A percentile compares a stretch with the other conserved stretches of the same genome.
These are phyloP conservation scores for Populus hybrid DNA, from an alignment of 441 rosid genomes.

Conservation along the genomic window DNA sequence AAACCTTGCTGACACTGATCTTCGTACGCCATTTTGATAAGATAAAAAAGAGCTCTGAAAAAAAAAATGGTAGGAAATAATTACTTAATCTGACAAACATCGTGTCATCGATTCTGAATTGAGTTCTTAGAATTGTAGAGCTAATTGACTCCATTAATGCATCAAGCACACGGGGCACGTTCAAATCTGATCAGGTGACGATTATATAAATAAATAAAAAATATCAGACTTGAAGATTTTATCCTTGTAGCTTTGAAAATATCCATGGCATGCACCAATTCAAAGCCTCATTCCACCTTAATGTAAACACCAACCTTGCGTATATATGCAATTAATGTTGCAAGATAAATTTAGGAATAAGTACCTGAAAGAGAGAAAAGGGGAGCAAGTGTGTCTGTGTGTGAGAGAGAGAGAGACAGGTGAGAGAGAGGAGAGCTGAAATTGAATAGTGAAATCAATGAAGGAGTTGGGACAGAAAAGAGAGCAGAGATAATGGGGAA, in stretches of 20 bases:
- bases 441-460: neutral
- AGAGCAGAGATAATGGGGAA: neutral
- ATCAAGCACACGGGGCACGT: neutral
- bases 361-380: neutral
- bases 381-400: neutral
- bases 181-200: neutral
- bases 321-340: neutral
- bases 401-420: neutral
- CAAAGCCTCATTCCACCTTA: neutral
- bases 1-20: slow-evolving; percentile 28
- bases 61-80: neutral
- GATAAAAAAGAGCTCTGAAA: neutral
- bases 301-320: neutral
- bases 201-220: too few species aligned
- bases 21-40: slow-evolving; percentile 41
- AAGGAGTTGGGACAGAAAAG: neutral
- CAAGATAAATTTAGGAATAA: neutral
- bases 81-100: neutral
- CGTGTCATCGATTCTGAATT: neutral
- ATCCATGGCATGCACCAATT: too few species aligned
- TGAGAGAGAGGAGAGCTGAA: neutral
- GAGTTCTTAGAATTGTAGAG: neutral
- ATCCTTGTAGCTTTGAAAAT: too few species aligned
- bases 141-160: neutral
- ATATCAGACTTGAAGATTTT: too few species aligned